Base-by-base conservation (phyloP, 129 eudicot genomes). In the Scalesia atractyloides region DNA sequence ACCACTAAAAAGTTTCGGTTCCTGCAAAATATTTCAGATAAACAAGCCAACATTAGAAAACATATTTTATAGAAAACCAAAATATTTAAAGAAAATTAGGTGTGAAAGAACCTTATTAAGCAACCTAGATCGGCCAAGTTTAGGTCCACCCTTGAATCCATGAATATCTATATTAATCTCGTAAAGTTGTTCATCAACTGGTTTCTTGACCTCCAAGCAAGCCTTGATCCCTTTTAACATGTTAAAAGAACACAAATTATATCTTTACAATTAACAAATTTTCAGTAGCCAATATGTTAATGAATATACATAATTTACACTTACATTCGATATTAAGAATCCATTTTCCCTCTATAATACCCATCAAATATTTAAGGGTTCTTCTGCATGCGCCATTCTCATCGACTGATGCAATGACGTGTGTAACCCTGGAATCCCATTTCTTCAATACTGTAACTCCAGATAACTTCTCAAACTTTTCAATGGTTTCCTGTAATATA, bases 311-410 rank as follows among this genome's bases (percentile, higher is more conserved):
- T 50, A 15, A 48, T 1, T 3, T 51, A 44, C 37, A 79, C 99
- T 86, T 63, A 95, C 99, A 95, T 56, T 88, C 84, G 20, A 82
- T 80, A 64, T 76, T 86, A 62, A 95, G 68, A 44, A 91, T 83
- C 99, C 99, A 95, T 78, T 95, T 95, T 47, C 99, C 99, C 79
- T 86, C 96, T 77, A 95, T 79, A 69, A 95, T 81, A 30, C 91
- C 99, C 97, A 90, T 95, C 76, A 95, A 76, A 82, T 84, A 87
- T 73, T 95, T 91, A 34, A 95, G 95, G 60, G 99, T 95, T 68
- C 99, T 86, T 86, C 86, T 81, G 73, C 99, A 88, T 46, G 96
- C 95, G 12, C 92, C 96, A 73, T 88, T 95, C 74, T 88, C 96
- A 83, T 91, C 96, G 12, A 82, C 82, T 10, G 97, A 88, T 79